Evolutionary conservation across 2,329 filamentous ascomycete species (phyloP), one percentile per base, ranked within the genome.

Genomic region (Aureobasidium sp.): DNA sequence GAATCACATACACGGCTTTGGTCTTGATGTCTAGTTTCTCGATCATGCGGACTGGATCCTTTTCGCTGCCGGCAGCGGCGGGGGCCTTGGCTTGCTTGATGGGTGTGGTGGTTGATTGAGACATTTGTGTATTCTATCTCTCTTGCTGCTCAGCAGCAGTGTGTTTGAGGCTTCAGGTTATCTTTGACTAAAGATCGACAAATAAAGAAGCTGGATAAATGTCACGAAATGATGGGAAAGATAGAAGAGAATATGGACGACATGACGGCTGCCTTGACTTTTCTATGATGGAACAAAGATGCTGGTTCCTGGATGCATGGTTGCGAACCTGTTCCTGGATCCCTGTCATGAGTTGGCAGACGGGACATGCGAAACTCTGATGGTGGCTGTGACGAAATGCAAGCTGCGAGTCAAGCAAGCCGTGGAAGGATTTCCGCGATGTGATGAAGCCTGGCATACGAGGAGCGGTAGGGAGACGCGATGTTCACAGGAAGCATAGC

Each of bases 11-110:
- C 68, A 72, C 63, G 15, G 70, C 67, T 55, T 69, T 70, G 17
- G 65, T 67, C 48, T 64, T 66, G 2, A 48, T 65, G 44, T 71
- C 69, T 37, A 71, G 66, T 62, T 70, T 71, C 64, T 71, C 68
- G 17, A 71, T 56, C 15, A 66, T 67, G 51, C 70, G 69, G 34
- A 61, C 48, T 5, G 65, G 62, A 31, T 71, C 68, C 29, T 70
- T 66, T 39, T 67, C 66, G 4, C 44, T 27, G 27, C 44, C 25
- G 2, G 45, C n/a, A 27, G 47, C 20, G 37, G 47, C 63, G 44
- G 61, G 61, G 20, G 66, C 22, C 8, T 56, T 56, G 52, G 52
- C 52, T 27, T 42, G 63, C 29, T 67, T 68, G 44, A 61, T 41
- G 6, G 63, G 49, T 3, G 63, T 60, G 52, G 60, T 60, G 48